A percentile compares a stretch with the other conserved stretches of the same genome.
Evolutionary conservation across 805 yeast species (phyloP).

Genomic region (Candida ulmi): DNA sequence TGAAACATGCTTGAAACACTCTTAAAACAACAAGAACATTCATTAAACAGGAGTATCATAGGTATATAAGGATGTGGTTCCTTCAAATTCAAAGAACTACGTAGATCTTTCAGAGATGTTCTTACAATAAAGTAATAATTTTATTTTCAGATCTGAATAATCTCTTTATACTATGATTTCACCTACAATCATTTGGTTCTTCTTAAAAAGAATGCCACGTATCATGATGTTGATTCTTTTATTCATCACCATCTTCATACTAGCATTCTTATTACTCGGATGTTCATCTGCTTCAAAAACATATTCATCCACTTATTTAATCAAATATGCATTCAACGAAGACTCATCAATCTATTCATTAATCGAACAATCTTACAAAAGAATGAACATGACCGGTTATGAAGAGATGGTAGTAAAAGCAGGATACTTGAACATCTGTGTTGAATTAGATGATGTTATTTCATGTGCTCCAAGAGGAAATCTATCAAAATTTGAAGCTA

Average conservation of each 20-base stretch:
- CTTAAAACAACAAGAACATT: too few species aligned
- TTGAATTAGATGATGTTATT: slow-evolving; percentile 28
- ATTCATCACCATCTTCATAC: slow-evolving; percentile 42
- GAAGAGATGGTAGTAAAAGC: slow-evolving; percentile 40
- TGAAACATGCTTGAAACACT: neutral
- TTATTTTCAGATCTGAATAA: neutral
- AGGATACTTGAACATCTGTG: slow-evolving; percentile 55
- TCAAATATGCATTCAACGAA: slow-evolving; percentile 42
- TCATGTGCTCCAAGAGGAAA: slow-evolving; percentile 33
- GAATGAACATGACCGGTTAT: slow-evolving; percentile 28
- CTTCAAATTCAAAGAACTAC: too few species aligned
- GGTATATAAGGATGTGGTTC: too few species aligned
- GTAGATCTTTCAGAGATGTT: too few species aligned
- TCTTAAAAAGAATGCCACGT: slow-evolving; percentile 36
- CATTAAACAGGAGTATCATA: too few species aligned
- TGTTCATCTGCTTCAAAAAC: slow-evolving; percentile 36
- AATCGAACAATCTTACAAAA: slow-evolving; percentile 32
- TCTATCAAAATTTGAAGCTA: slow-evolving; percentile 18
- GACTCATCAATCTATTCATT: slow-evolving; percentile 37
- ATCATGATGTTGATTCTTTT: slow-evolving; percentile 34
- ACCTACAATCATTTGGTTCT: slow-evolving; percentile 18
- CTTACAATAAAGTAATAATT: too few species aligned
- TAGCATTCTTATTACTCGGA: slow-evolving; percentile 53
- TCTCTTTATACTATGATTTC: slow-evolving; percentile 4
- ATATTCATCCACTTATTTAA: slow-evolving; percentile 45